A percentile compares a stretch with the other conserved stretches of the same genome.
Conservation (phyloP, 345 rosid species). For the Salix arbutifolia region DNA sequence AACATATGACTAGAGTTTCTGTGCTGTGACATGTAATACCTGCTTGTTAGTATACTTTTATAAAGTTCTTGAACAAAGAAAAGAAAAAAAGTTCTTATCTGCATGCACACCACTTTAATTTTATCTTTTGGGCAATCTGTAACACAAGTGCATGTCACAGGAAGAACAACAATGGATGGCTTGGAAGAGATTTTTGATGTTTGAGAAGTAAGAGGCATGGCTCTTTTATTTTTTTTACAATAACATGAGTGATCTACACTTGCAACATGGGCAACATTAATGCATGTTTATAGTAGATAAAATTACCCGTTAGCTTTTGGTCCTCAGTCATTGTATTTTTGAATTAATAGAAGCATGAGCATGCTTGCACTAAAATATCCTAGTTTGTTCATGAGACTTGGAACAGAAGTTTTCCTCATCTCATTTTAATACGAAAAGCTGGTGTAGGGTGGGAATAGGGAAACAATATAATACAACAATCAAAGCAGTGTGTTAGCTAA, state of each 20-base stretch:
- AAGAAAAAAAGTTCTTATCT: neutral
- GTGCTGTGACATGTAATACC: neutral
- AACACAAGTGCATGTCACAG: constrained; percentile 32
- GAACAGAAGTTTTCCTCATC: no score
- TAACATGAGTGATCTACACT: no score
- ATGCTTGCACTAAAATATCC: no score
- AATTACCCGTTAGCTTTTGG: no score
- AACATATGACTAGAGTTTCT: neutral
- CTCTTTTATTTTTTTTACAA: neutral
- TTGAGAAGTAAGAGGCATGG: constrained; percentile 70
- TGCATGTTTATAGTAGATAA: no score
- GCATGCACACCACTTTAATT: neutral
- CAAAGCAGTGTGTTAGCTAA: neutral
- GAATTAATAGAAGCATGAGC: no score
- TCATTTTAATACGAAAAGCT: no score
- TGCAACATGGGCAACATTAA: no score
- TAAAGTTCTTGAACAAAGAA: neutral
- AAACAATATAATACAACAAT: neutral
- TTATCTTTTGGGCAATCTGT: neutral
- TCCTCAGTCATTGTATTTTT: no score
- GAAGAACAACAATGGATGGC: constrained; percentile 93
- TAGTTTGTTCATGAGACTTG: no score
- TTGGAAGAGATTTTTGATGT: constrained; percentile 81
- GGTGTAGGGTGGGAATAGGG: neutral
- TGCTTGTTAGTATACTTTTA: neutral